Base-by-base conservation (phyloP, 1,139 yeast genomes). In the Lodderomyces margitis region DNA sequence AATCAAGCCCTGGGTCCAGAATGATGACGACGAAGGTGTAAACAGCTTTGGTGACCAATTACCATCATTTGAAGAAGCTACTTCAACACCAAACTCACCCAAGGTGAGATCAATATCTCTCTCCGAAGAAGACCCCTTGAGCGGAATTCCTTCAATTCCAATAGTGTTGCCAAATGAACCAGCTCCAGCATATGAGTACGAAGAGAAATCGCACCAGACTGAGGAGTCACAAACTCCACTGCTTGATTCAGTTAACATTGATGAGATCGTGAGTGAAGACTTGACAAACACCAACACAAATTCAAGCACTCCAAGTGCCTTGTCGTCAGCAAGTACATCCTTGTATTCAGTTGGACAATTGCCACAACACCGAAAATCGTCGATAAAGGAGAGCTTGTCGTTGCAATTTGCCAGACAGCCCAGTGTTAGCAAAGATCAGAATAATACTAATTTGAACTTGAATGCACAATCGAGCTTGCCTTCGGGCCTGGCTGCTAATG, bases 51-150 rank as follows among this genome's bases (percentile, higher is more conserved):
- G 41, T 12, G 54, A 46, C 3, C 62, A 55, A 12, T 64, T 78
- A 27, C 87, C 87, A 1, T 64, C 80, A 1, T 81, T 81, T 56
- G 84, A 80, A 54, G 82, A 81, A 50, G 86, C 83, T 1, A 60
- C 58, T 0, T 62, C 69, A 1, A 32, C 64, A 1, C 42, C 39
- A 25, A 21, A 27, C 11, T 37, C 46, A 23, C 75, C 75, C 0
- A 49, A 62, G 3, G 59, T 63, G 15, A 48, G 74, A 37, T 59
- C 75, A 1, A 49, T 66, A 16, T 67, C 74, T 0, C 48, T 68
- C 9, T 53, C 56, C 1, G 32, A 28, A n/a, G 71, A 66, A n/a
- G 70, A 64, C 43, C 63, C 66, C 2, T 44, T 68, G 16, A 64
- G 69, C 44, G 49, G 73, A 38, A 50, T 63, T 6, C 64, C 70